A percentile compares a stretch with the other conserved stretches of the same genome.
phyloP scores from a whole-genome alignment of 768 basidiomycete species.

The Suillus clintonianus region DNA sequence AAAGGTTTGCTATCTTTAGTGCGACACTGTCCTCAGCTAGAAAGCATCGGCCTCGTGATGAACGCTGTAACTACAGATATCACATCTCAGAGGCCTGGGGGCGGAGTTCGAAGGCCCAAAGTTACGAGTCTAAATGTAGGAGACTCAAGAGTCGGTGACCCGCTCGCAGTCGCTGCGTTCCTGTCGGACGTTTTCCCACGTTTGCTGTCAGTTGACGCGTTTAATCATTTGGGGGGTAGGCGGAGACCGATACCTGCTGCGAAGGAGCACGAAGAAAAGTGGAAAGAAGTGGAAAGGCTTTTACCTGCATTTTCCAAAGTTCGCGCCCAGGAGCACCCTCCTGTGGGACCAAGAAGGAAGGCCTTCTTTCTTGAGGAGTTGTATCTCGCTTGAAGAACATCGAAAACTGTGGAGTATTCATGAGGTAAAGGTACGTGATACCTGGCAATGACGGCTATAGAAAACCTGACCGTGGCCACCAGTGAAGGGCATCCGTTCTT shows the following conservation, averaged over 20 bases:
- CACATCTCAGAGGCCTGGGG: conserved; percentile 4
- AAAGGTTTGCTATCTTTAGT: conserved; percentile 8
- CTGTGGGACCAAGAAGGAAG: conserved; percentile 1
- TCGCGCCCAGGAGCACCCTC: background rate
- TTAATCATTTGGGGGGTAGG: background rate
- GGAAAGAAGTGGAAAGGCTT: conserved; percentile 3
- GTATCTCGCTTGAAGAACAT: background rate
- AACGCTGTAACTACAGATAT: conserved; percentile 1
- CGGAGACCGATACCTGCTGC: conserved; percentile 1
- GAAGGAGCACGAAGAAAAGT: conserved; percentile 1
- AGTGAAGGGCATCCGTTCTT: background rate
- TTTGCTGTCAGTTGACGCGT: background rate
- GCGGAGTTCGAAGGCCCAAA: background rate
- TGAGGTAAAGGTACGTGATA: background rate
- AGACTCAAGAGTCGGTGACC: background rate
- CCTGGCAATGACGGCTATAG: background rate
- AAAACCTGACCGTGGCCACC: background rate
- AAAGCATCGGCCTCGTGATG: conserved; percentile 4
- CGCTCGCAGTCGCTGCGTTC: conserved; percentile 3
- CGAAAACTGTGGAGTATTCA: background rate
- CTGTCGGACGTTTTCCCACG: conserved; percentile 2
- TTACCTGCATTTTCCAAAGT: conserved; percentile 2
- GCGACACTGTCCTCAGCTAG: conserved; percentile 4
- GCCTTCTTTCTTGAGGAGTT: conserved; percentile 1
- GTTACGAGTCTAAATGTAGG: conserved; percentile 3